Evolutionary conservation across 2,329 filamentous ascomycete genomes (phyloP), one percentile per base, ranked within the genome.

Genomic region (Talaromyces sp.): DNA sequence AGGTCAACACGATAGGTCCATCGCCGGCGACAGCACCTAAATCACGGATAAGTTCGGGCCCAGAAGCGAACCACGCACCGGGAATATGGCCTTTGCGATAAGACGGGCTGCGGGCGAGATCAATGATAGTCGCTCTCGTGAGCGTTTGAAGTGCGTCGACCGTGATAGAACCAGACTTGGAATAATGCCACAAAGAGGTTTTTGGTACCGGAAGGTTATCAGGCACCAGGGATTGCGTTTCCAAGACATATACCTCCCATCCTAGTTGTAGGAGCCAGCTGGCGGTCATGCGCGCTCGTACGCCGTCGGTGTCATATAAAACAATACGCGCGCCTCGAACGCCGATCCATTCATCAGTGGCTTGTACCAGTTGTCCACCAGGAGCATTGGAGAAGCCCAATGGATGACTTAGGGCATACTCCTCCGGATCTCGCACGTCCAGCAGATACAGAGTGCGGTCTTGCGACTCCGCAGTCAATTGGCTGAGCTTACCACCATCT

Each of bases 281-380:
- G 3, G 69, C 73, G 15, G 73, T 70, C 71, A 74, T 75, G 1
- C 67, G 69, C n/a, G 69, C 73, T 65, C 73, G 63, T 7, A 74
- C 72, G 10, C 72, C 72, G 25, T 73, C 73, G 0, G 65, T 70
- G 33, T 75, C 73, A 25, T 73, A 74, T 15, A 75, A 52, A 17
- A 75, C 70, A 57, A 75, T 66, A n/a, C 69, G 70, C 49, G 68
- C 71, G 4, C 73, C 73, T 63, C 73, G 68, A 25, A 74, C 73
- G 39, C 73, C 73, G 2, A 74, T 67, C 73, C 73, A 75, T 67
- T 75, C 73, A 22, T 75, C 73, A 1, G 73, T 74, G 1, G 73
- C 73, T 66, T 75, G 73, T 7, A 75, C 71, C 49, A 75, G 64
- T 68, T 75, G 73, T 22, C 73, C 73, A 41, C 73, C 73, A 9